Evolutionary conservation across 768 basidiomycete species (phyloP).

Genomic region (Kwoniella mangroviensis): DNA sequence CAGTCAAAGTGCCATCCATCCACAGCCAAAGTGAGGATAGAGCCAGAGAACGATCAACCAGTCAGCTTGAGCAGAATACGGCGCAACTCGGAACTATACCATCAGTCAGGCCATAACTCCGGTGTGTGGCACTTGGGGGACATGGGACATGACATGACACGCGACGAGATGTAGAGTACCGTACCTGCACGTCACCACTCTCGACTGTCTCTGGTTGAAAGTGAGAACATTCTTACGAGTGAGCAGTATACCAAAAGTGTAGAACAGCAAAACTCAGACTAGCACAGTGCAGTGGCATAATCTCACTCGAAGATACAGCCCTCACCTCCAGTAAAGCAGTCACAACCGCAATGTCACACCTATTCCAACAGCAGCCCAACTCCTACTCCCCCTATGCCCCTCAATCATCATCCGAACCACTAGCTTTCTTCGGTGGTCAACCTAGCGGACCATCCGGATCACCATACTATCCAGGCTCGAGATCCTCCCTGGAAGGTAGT

Average conservation of each 20-base stretch:
- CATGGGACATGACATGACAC: neutral
- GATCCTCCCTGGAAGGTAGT: slow-evolving; percentile 40
- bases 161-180: slow-evolving; percentile 5
- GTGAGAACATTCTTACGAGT: no score
- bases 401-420: slow-evolving; percentile 39
- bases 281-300: no score
- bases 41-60: neutral
- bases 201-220: no score
- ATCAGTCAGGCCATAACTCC: neutral
- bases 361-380: slow-evolving; percentile 27
- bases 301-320: no score
- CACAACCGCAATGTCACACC: slow-evolving; percentile 28
- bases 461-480: slow-evolving; percentile 44
- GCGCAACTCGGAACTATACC: slow-evolving; percentile 9
- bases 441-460: slow-evolving; percentile 24
- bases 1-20: neutral
- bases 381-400: slow-evolving; percentile 31
- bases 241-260: no score
- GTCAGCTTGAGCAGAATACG: neutral
- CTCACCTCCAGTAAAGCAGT: no score
- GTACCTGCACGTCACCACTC: slow-evolving; percentile 25
- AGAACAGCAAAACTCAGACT: no score
- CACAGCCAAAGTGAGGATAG: neutral
- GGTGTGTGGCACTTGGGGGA: neutral
- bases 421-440: slow-evolving; percentile 54